Evolutionary conservation across 306 rosid species (phyloP).

Genomic region (Begonia loranthoides): DNA sequence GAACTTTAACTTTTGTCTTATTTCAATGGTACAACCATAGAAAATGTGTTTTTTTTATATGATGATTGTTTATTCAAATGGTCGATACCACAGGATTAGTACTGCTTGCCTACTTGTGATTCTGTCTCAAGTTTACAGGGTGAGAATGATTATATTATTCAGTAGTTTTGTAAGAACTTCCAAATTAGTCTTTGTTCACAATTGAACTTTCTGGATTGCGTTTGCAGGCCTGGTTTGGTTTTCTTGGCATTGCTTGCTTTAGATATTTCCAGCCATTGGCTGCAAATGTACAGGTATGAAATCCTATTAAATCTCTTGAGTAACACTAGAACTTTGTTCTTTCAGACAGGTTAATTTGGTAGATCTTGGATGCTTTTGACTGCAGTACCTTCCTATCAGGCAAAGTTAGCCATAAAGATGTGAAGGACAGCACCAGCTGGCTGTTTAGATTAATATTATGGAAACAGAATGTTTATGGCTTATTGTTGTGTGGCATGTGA

Average conservation of each 20-base stretch:
- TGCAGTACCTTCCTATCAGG: conserved; percentile 87
- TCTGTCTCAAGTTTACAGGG: conserved; percentile 86
- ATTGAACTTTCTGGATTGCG: conserved; percentile 25
- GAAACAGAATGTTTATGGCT: conserved; percentile 93
- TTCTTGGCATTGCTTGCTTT: conserved; percentile 70
- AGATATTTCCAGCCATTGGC: conserved; percentile 97
- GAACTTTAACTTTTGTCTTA: background rate
- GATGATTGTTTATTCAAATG: too few species aligned
- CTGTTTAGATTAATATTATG: conserved; percentile 83
- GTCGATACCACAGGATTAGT: conserved; percentile 55
- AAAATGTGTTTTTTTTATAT: too few species aligned
- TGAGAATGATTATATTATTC: conserved; percentile 3
- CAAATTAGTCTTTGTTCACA: conserved; percentile 2
- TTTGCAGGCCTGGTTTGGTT: conserved; percentile 46
- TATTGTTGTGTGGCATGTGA: conserved; percentile 57
- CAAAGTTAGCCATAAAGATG: conserved; percentile 94
- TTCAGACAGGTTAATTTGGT: background rate
- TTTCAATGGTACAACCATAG: too few species aligned
- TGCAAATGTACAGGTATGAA: conserved; percentile 90
- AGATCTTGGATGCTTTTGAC: background rate
- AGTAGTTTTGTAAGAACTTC: background rate
- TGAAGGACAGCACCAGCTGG: conserved; percentile 93
- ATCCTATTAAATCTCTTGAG: too few species aligned
- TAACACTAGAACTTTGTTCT: background rate
- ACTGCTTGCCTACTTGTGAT: conserved; percentile 89